Base-by-base conservation (phyloP, 257 asterid species). In the Coffea eugenioides region DNA sequence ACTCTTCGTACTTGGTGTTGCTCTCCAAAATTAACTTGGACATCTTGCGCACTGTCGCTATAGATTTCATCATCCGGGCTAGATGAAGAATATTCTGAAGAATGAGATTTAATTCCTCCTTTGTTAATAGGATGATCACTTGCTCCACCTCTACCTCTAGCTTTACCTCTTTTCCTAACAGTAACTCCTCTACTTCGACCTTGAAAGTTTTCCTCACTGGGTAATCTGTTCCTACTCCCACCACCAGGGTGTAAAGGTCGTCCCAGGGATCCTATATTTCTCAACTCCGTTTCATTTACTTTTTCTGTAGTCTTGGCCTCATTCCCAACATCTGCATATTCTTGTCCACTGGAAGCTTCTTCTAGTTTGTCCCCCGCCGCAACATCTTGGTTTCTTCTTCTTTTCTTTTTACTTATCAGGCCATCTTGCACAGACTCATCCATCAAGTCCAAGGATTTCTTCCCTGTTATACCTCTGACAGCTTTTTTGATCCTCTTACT, bases 401-500 rank as follows among this genome's bases (percentile, higher is more conserved):
- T 83, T 80, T 84, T 91, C 89, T 71, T 93, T 73, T 83, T 85
- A 66, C 83, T 81, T 84, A 85, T 83, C 46, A 88, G 68, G 46
- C 79, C 87, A 83, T 80, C 86, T 67, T 82, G 86, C n/a, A 81
- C 67, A 41, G 81, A 76, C 70, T 84, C 94, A 71, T 89, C 90
- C 82, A 84, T 82, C 78, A 84, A 57, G 62, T 86, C 88, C 56
- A 86, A 83, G 52, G 94, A 90, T 85, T 87, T 87, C 74, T 80
- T 80, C 79, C 91, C 90, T 31, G 91, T 79, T 81, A 95, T 94
- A 76, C 91, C 92, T 86, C 91, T 94, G 83, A 95, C 89, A 34
- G 99, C 98, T 73, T 91, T 93, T 74, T 87, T 92, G 75, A 95
- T 90, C 90, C 99, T 92, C 89, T 89, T 92, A 43, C 99, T 95